Conservation (phyloP, 139 green algal genomes). For the Pedinophyceae sp. region DNA sequence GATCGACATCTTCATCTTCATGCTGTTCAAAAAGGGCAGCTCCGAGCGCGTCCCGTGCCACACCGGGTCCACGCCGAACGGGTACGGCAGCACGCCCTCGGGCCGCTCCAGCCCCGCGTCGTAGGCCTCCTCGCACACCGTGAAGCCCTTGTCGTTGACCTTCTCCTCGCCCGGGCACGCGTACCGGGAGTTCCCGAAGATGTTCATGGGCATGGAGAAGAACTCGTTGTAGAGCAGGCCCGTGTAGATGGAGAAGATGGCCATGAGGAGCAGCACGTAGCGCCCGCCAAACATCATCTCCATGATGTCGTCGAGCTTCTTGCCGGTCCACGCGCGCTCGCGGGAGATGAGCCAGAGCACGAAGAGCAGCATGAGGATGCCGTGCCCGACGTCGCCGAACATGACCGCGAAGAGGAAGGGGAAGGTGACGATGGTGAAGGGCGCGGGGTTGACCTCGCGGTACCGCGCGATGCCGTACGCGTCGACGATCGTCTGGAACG, state of each 20-base stretch:
- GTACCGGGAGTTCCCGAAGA: conserved; percentile 50
- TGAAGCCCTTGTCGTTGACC: conserved; percentile 13
- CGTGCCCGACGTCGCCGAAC: conserved; percentile 96
- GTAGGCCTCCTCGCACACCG: conserved; percentile 26
- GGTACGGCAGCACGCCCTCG: conserved; percentile 32
- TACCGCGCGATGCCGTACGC: conserved; percentile 91
- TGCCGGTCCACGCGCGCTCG: conserved; percentile 55
- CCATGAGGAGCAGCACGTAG: conserved; percentile 94
- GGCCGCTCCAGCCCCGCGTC: conserved; percentile 16
- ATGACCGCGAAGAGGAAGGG: conserved; percentile 99
- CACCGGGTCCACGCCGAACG: conserved; percentile 84
- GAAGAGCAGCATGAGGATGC: conserved; percentile 67
- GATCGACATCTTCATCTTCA: conserved; percentile 99
- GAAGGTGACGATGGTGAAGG: conserved; percentile 96
- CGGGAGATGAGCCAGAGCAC: conserved; percentile 56
- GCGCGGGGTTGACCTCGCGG: conserved; percentile 81
- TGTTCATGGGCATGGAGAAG: conserved; percentile 83
- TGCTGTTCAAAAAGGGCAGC: conserved; percentile 85
- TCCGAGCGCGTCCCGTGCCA: conserved; percentile 92
- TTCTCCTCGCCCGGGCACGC: conserved; percentile 16
- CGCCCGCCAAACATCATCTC: conserved; percentile 82
- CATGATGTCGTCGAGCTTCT: conserved; percentile 73
- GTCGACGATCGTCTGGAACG: conserved; percentile 91
- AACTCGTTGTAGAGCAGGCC: conserved; percentile 96
- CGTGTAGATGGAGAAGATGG: conserved; percentile 89